Evolutionary conservation across 495 filamentous ascomycete genomes (phyloP), one percentile per base, ranked within the genome.

Genomic region (Aspergillus asperescens): DNA sequence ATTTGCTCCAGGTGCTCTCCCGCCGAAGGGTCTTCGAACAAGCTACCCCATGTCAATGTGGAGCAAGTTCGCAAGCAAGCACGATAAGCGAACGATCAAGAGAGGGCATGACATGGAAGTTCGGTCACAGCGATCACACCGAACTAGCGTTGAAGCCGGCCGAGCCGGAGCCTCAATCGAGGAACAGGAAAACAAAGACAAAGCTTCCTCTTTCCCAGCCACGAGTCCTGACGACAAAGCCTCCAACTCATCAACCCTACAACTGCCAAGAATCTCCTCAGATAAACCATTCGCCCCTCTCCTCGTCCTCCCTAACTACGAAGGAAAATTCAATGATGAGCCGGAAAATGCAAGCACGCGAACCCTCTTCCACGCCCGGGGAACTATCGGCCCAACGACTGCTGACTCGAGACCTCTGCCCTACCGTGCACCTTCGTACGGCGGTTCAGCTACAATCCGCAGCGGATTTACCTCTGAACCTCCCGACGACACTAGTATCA

Each of bases 31-130:
- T 10, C 55, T 52, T 6, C 65, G 68, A 37, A 81, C 77, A 68
- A 86, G 86, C 58, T 81, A 84, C 63, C 90, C 89, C 3, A 75
- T 96, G 68, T 81, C 81, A 27, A 66, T 95, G 25, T 96, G 91
- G 91, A 85, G 81, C 38, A 69, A 81, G 9, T 90, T 90, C 86
- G 91, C 87, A 9, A 89, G 85, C 55, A 93, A 84, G 61, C 90
- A 95, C 56, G 91, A 96, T 62, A 78, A 90, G 69, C 78, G 75
- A 37, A 85, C 84, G 9, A 74, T 93, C 8, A 61, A 73, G 22
- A 66, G 69, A 37, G 81, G 83, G 55, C 53, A 69, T 22, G 66
- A 69, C 34, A 64, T 58, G 5, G 60, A 61, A 4, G 45, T 60
- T 8, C 64, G 45, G 9, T 60, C 66, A 4, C 63, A 62, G 8